Base-by-base conservation (phyloP, 2,329 filamentous ascomycete genomes). In the Cladophialophora bantiana region DNA sequence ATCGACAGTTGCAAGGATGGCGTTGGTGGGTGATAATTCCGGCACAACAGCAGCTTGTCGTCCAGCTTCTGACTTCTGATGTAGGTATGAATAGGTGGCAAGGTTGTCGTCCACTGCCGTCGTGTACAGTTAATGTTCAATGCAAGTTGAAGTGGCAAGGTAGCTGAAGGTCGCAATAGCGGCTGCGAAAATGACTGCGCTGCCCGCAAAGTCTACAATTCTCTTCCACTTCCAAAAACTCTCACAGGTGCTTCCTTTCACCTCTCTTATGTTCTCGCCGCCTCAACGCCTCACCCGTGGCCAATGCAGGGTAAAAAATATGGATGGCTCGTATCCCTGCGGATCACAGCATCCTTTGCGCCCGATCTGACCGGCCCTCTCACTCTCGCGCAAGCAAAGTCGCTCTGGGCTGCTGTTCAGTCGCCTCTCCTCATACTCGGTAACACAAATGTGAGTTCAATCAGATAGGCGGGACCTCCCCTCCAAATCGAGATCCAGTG, bases 401-500 rank as follows among this genome's bases (percentile, higher is more conserved):
- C 52, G 6, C 52, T 55, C 34, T n/a, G 31, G 34, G 31, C 52
- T 35, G 34, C 31, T 35, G 34, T 15, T 55, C 26, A 55, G 4
- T 12, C 52, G 18, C 15, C n/a, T 35, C 13, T 55, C 13, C 34
- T 34, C 18, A 9, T 55, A 7, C 52, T 35, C 31, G 31, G 52
- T 55, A 55, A 26, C 18, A 55, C 52, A 26, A 35, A 36, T 20
- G 7, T 18, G 31, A 34, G 6, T n/a, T n/a, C 7, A n/a, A n/a
- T 36, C 13, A 55, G 31, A 55, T 35, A 35, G 52, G 31, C 18
- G 26, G 13, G n/a, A 9, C 13, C 15, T 18, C 13, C 52, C 18
- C 26, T 7, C 52, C 31, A 26, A 35, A 55, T 26, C 52, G 52
- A 55, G 52, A 55, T 55, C 52, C 35, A 12, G 10, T 26, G 18